Percentiles rank a stretch among this genome's conserved stretches.
phyloP scores from a whole-genome alignment of 2,329 filamentous ascomycete species.

The Diaporthe longicolla region DNA sequence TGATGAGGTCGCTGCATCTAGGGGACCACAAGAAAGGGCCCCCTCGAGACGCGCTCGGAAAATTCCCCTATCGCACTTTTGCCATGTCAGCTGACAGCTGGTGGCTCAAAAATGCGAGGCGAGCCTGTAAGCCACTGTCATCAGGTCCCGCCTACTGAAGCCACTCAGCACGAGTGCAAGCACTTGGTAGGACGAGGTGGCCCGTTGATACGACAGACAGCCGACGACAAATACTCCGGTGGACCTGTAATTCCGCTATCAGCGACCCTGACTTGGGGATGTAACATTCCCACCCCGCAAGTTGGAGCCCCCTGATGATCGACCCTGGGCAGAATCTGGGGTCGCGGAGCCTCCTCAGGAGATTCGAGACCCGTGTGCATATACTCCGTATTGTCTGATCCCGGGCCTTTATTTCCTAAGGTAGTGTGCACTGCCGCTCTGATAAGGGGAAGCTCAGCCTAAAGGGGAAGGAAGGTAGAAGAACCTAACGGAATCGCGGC shows the following conservation, averaged over 20 bases:
- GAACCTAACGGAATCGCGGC: neutral
- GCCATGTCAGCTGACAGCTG: conserved; percentile 24
- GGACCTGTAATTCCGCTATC: conserved; percentile 35
- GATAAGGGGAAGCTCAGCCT: conserved; percentile 15
- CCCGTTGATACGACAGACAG: conserved; percentile 33
- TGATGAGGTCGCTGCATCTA: conserved; percentile 1
- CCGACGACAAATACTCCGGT: conserved; percentile 21
- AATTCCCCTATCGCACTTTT: conserved; percentile 1
- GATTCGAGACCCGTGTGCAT: conserved; percentile 16
- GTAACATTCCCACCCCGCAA: conserved; percentile 43
- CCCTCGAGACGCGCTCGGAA: conserved; percentile 5
- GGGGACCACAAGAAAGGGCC: neutral
- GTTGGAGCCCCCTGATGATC: conserved; percentile 41
- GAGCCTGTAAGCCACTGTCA: conserved; percentile 8
- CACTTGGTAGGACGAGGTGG: neutral
- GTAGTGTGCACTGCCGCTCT: conserved; percentile 8
- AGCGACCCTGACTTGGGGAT: conserved; percentile 34
- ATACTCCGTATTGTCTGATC: conserved; percentile 14
- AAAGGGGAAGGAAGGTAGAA: conserved; percentile 29
- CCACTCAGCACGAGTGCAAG: conserved; percentile 6
- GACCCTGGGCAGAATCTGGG: conserved; percentile 42
- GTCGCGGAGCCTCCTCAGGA: conserved; percentile 39
- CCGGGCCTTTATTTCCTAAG: conserved; percentile 16
- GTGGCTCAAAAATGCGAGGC: neutral
- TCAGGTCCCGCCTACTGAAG: neutral